These are phyloP conservation scores for Russula earlei DNA, from an alignment of 768 basidiomycete genomes.

Conservation along the genomic window DNA sequence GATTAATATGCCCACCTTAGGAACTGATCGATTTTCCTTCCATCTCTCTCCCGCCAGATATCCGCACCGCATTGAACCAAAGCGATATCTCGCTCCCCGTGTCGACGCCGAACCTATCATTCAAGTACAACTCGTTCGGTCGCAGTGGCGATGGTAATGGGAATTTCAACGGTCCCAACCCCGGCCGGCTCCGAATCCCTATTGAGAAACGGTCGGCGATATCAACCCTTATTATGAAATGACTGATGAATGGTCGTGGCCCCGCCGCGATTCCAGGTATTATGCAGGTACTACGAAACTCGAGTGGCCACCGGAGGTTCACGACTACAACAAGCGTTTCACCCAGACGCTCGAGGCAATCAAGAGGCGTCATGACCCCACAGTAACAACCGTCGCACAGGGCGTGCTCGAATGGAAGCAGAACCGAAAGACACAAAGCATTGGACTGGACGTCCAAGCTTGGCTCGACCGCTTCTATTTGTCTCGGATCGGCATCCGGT, in stretches of 20 bases:
- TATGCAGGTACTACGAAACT: slow-evolving; percentile 67
- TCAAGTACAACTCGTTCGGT: slow-evolving; percentile 26
- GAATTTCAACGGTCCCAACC: slow-evolving; percentile 30
- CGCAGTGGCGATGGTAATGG: slow-evolving; percentile 31
- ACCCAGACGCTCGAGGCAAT: slow-evolving; percentile 80
- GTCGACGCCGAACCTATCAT: slow-evolving; percentile 72
- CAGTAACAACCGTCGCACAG: slow-evolving; percentile 93
- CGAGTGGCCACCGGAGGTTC: slow-evolving; percentile 85
- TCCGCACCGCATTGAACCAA: slow-evolving; percentile 53
- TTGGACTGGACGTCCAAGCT: slow-evolving; percentile 82
- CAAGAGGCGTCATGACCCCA: slow-evolving; percentile 93
- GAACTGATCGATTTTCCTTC: slow-evolving; percentile 84
- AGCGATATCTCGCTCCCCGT: slow-evolving; percentile 51
- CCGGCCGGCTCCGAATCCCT: slow-evolving; percentile 52
- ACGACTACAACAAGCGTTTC: slow-evolving; percentile 87
- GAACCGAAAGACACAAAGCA: slow-evolving; percentile 53
- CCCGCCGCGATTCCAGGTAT: slow-evolving; percentile 47
- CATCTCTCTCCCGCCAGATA: slow-evolving; percentile 54
- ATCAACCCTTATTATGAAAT: slow-evolving; percentile 4
- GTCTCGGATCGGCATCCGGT: slow-evolving; percentile 91
- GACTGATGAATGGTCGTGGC: neutral
- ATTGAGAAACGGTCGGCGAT: slow-evolving; percentile 65
- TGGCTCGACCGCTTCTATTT: slow-evolving; percentile 98
- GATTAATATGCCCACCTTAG: slow-evolving; percentile 32
- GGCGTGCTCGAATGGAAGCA: slow-evolving; percentile 96